Evolutionary conservation across 2,329 filamentous ascomycete genomes (phyloP).

Genomic region (Coniella lustricola): DNA sequence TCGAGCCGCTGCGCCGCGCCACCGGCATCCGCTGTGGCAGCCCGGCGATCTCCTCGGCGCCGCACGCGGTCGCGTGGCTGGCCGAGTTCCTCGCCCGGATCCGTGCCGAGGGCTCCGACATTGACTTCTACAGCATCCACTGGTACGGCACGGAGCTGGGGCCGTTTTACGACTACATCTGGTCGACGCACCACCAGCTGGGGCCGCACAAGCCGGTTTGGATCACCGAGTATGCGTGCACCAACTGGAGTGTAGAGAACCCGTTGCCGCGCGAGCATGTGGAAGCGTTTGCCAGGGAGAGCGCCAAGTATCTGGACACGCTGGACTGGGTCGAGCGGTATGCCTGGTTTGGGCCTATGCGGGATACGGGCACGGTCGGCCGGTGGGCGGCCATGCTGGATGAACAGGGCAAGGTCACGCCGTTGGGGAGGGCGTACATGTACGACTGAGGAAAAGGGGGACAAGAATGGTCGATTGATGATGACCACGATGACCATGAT

Average conservation of each 20-base stretch:
- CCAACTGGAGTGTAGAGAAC: conserved; percentile 18
- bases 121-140: conserved; percentile 21
- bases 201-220: conserved; percentile 18
- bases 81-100: conserved; percentile 15
- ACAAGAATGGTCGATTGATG: too few relatives aligned
- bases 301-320: conserved; percentile 19
- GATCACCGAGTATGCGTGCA: conserved; percentile 21
- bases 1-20: conserved; percentile 16
- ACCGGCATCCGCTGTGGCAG: conserved; percentile 16
- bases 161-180: conserved; percentile 21
- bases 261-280: conserved; percentile 18
- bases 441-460: conserved; percentile 9
- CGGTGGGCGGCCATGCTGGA: conserved; percentile 20
- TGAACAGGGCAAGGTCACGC: conserved; percentile 15
- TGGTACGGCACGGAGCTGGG: conserved; percentile 20
- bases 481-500: too few relatives aligned
- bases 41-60: conserved; percentile 19
- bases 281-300: conserved; percentile 19
- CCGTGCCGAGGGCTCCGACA: conserved; percentile 15
- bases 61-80: conserved; percentile 19
- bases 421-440: conserved; percentile 18
- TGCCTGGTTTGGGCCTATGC: conserved; percentile 21
- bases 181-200: conserved; percentile 19
- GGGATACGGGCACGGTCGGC: conserved; percentile 19
- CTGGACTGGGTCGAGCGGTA: conserved; percentile 22